A percentile compares a stretch with the other conserved stretches of the same genome.
These are phyloP conservation scores for Penicillium alfredii DNA, from an alignment of 495 filamentous ascomycete genomes.

Conservation along the genomic window DNA sequence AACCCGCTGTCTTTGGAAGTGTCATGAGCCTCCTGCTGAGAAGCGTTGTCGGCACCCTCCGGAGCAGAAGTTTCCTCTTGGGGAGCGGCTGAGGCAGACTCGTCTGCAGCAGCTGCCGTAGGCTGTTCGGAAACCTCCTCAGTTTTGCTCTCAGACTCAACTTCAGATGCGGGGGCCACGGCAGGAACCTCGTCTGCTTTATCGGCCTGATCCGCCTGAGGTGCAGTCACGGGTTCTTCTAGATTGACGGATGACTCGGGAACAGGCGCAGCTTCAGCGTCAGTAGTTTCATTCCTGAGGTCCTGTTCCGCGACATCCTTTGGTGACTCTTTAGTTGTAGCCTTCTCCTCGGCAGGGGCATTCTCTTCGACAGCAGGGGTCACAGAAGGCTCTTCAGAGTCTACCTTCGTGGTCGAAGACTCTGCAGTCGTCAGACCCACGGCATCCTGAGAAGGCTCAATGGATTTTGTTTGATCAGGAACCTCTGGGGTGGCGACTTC, in stretches of 20 bases:
- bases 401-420: no score
- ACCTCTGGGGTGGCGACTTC: no score
- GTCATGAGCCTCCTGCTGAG: conserved; percentile 4
- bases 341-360: conserved; percentile 1
- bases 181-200: background rate
- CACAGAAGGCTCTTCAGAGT: no score
- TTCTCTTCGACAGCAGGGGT: conserved; percentile 3
- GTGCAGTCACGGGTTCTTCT: no score
- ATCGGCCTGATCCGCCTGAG: background rate
- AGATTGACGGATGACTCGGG: no score
- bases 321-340: conserved; percentile 5
- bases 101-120: background rate
- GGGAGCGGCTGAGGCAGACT: conserved; percentile 4
- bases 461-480: no score
- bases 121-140: conserved; percentile 1
- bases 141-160: conserved; percentile 4
- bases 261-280: conserved; percentile 8
- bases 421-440: no score
- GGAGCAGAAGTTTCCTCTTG: conserved; percentile 1
- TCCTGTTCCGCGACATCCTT: no score
- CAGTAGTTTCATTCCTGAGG: no score
- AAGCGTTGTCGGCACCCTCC: conserved; percentile 10
- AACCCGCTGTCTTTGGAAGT: conserved; percentile 15
- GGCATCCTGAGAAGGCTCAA: no score
- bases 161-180: background rate